phyloP scores from a whole-genome alignment of 768 basidiomycete genomes.

The Tricholoma bakamatsutake region DNA sequence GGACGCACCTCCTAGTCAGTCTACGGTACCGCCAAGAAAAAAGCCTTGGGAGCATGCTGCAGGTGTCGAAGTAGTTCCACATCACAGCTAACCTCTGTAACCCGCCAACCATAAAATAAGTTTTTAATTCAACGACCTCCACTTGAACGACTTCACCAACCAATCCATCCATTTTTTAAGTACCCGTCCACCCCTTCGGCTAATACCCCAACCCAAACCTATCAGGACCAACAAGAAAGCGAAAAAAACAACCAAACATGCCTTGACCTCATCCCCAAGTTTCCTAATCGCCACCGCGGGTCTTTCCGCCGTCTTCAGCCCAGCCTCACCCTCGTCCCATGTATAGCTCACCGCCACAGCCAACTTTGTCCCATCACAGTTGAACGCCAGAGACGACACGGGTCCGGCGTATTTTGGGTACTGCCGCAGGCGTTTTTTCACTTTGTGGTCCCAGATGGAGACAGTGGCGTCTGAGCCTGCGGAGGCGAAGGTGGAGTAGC shows the following conservation, averaged over 20 bases:
- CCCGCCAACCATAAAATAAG: too few species aligned
- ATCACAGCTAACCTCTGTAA: too few species aligned
- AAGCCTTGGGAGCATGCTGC: constrained; percentile 63
- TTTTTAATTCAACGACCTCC: too few species aligned
- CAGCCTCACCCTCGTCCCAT: constrained; percentile 83
- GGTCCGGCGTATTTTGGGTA: constrained; percentile 74
- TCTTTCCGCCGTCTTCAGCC: constrained; percentile 55
- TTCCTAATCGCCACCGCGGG: constrained; percentile 58
- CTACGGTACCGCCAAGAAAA: constrained; percentile 41
- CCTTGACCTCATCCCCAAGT: constrained; percentile 77
- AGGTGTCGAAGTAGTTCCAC: background rate
- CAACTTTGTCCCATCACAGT: constrained; percentile 73
- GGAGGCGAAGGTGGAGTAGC: constrained; percentile 92
- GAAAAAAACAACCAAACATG: constrained; percentile 14
- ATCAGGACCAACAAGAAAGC: background rate
- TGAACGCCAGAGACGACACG: constrained; percentile 80
- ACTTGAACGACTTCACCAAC: too few species aligned
- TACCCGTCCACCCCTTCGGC: constrained; percentile 16
- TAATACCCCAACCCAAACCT: background rate
- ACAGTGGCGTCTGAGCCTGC: constrained; percentile 93
- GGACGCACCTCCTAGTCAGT: constrained; percentile 53
- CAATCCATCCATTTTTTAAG: background rate
- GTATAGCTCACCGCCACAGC: constrained; percentile 86
- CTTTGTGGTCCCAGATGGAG: constrained; percentile 95
- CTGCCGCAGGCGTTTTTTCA: constrained; percentile 92